Conservation (phyloP, 768 basidiomycete species). For the Phlebiopsis flavidoalba region DNA sequence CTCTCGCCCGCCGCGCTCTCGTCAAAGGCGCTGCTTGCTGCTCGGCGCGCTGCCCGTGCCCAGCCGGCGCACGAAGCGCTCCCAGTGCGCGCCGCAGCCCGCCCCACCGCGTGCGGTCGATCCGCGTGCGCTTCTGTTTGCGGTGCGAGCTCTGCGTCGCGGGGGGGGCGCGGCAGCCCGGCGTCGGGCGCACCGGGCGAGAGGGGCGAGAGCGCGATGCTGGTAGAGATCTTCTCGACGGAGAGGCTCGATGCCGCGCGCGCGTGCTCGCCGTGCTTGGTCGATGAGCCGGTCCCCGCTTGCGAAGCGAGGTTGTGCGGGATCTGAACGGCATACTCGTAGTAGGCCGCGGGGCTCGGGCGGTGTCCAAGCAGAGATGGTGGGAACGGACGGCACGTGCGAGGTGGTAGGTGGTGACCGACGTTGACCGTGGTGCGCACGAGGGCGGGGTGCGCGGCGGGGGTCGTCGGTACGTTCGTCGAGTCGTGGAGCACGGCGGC, state of each 20-base stretch:
- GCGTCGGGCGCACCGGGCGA: background rate
- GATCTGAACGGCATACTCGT: conserved; percentile 3
- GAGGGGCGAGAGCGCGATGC: background rate
- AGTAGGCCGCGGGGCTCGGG: background rate
- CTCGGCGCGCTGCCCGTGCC: conserved; percentile 36
- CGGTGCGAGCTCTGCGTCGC: background rate
- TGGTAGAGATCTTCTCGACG: background rate
- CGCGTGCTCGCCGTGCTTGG: background rate
- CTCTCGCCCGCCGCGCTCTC: conserved; percentile 32
- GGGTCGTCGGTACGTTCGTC: background rate
- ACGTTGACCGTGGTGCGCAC: too few relatives aligned
- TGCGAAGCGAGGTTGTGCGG: background rate
- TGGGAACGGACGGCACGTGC: background rate
- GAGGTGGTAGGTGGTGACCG: background rate
- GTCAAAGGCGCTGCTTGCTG: conserved; percentile 44
- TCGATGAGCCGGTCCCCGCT: background rate
- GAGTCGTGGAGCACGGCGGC: background rate
- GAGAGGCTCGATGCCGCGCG: background rate
- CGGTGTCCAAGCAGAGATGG: too few relatives aligned
- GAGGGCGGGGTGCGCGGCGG: background rate
- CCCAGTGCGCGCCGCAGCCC: conserved; percentile 25
- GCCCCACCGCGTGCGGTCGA: background rate
- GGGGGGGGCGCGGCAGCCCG: background rate
- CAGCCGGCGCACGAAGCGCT: conserved; percentile 26
- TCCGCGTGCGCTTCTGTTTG: background rate